A percentile compares a stretch with the other conserved stretches of the same genome.
phyloP scores from a whole-genome alignment of 805 yeast genomes.

The Grigorovia yakushimaensis region DNA sequence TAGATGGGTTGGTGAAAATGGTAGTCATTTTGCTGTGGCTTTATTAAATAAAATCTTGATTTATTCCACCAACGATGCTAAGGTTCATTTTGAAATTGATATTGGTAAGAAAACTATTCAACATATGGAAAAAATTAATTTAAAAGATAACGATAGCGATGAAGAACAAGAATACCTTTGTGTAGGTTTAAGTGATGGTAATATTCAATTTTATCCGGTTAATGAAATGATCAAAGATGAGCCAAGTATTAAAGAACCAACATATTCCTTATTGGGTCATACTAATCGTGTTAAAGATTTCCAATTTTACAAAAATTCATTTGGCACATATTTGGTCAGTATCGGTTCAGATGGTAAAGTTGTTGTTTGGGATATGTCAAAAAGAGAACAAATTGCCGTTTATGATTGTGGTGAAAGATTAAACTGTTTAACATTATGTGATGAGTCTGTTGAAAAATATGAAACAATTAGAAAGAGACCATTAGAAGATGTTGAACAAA shows the following conservation, averaged over 20 bases:
- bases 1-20: conserved; percentile 52
- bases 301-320: conserved; percentile 38
- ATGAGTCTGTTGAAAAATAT: conserved; percentile 68
- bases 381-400: conserved; percentile 75
- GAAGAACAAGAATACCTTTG: conserved; percentile 43
- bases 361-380: conserved; percentile 73
- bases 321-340: conserved; percentile 48
- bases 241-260: conserved; percentile 32
- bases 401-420: conserved; percentile 86
- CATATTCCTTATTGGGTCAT: conserved; percentile 65
- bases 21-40: conserved; percentile 71
- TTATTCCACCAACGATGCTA: conserved; percentile 55
- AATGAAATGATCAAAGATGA: conserved; percentile 26
- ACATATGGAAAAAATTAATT: conserved; percentile 45
- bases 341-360: conserved; percentile 90
- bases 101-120: conserved; percentile 47
- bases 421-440: conserved; percentile 70
- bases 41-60: conserved; percentile 53
- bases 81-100: conserved; percentile 43
- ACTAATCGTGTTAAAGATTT: conserved; percentile 79
- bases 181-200: conserved; percentile 64
- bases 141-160: conserved; percentile 32
- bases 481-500: conserved; percentile 43
- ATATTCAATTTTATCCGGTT: conserved; percentile 46
- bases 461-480: conserved; percentile 58